phyloP scores from a whole-genome alignment of 108 stramenopile species.

The Cyclotella sp. region DNA sequence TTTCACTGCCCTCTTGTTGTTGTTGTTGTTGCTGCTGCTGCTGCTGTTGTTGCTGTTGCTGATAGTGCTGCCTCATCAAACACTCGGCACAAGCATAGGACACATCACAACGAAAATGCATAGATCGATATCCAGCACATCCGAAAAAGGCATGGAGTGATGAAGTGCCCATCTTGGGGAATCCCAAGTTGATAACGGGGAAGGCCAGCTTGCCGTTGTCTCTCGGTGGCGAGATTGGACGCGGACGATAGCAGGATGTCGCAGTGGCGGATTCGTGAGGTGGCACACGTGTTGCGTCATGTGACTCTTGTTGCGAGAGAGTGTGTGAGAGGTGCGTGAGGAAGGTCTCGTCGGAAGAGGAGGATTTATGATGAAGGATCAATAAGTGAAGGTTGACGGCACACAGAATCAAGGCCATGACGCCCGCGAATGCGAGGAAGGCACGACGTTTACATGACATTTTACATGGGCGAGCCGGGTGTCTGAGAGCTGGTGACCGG shows the following conservation, averaged over 20 bases:
- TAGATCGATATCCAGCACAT: constrained; percentile 15
- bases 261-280: neutral
- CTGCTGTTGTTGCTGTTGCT: neutral
- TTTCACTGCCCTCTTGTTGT: neutral
- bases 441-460: neutral
- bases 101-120: constrained; percentile 10
- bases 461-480: no score
- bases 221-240: neutral
- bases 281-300: neutral
- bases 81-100: constrained; percentile 22
- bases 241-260: neutral
- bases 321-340: neutral
- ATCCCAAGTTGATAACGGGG: constrained; percentile 14
- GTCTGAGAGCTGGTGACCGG: no score
- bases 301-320: neutral
- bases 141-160: constrained; percentile 15
- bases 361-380: neutral
- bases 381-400: neutral
- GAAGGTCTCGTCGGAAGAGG: neutral
- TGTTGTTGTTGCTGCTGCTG: neutral
- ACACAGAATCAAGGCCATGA: neutral
- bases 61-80: constrained; percentile 1
- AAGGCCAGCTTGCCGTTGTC: neutral
- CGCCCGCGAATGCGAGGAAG: neutral
- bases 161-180: constrained; percentile 23